phyloP scores from a whole-genome alignment of 2,329 filamentous ascomycete genomes.

The Penicillium sp. region DNA sequence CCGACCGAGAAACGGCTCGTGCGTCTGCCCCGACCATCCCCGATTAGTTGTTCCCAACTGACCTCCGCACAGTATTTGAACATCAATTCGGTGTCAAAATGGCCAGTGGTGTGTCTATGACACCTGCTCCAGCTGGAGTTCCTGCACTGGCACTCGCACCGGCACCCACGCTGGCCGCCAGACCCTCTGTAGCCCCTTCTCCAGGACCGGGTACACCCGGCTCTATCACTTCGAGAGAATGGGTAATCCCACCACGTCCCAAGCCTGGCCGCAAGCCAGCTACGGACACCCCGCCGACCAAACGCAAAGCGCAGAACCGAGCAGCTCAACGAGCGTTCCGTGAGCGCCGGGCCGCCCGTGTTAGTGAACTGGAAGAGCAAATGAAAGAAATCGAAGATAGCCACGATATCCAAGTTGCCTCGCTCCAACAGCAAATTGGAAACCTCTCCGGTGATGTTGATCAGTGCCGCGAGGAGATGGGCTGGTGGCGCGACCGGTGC shows the following conservation, averaged over 20 bases:
- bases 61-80: slow-evolving; percentile 24
- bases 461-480: slow-evolving; percentile 57
- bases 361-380: slow-evolving; percentile 64
- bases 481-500: slow-evolving; percentile 55
- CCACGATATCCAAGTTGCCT: slow-evolving; percentile 46
- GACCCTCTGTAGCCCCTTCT: slow-evolving; percentile 41
- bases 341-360: slow-evolving; percentile 79
- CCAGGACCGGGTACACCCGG: slow-evolving; percentile 42
- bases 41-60: slow-evolving; percentile 22
- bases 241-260: slow-evolving; percentile 78
- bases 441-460: slow-evolving; percentile 66
- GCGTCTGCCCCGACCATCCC: slow-evolving; percentile 25
- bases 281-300: slow-evolving; percentile 87
- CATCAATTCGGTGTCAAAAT: slow-evolving; percentile 28
- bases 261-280: slow-evolving; percentile 93
- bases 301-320: slow-evolving; percentile 91
- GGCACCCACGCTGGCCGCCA: slow-evolving; percentile 40
- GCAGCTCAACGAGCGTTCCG: slow-evolving; percentile 88
- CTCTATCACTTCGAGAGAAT: slow-evolving; percentile 76
- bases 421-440: slow-evolving; percentile 56
- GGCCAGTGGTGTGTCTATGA: slow-evolving; percentile 40
- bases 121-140: slow-evolving; percentile 38
- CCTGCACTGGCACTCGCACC: slow-evolving; percentile 33
- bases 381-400: slow-evolving; percentile 51
- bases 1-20: slow-evolving; percentile 35